Evolutionary conservation across 345 rosid species (phyloP), one percentile per base, ranked within the genome.

Genomic region (Corchorus capsularis): DNA sequence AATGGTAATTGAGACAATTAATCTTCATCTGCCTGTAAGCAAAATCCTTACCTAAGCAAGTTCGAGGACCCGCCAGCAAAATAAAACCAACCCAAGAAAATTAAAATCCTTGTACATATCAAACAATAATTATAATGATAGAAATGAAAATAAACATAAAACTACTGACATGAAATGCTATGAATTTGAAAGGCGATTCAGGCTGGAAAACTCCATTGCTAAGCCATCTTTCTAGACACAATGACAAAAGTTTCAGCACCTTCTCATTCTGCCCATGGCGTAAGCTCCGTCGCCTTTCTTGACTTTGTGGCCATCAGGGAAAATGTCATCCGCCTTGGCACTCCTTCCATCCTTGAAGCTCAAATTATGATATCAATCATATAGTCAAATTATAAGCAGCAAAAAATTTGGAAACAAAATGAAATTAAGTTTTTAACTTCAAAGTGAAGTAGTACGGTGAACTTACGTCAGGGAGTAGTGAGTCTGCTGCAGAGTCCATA

Each of bases 21-120:
- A 94, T 94, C 90, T 92, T 27, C 27, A 27, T 27, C 27, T 27
- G 1, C 27, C 27, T 27, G 27, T 27, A 27, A 27, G 27, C 27
- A 0, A 91, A 92, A 54, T 90, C 92, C 56, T 91, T 94, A 3
- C 95, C 93, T 0, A 91, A 82, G 69, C 96, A 91, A 43, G 86
- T 87, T 41, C 97, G 81, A 37, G 97, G 97, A 72, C 97, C 98
- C 52, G 91, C 96, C 98, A 92, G 85, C 53, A 80, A 63, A 62
- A 52, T 7, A 60, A 12, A 2, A 5, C 0, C 35, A 61, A 10
- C n/a, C 14, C 2, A 27, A 11, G 8, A 10, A n/a, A 1, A 49
- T 34, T 63, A 63, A 34, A 3, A 35, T 34, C 1, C 27, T 27
- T 27, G 0, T 27, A 27, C 27, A 27, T 27, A 15, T 27, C 16